Base-by-base conservation (phyloP, 176 grass and related monocot genomes). In the Coix lacrymajobi region DNA sequence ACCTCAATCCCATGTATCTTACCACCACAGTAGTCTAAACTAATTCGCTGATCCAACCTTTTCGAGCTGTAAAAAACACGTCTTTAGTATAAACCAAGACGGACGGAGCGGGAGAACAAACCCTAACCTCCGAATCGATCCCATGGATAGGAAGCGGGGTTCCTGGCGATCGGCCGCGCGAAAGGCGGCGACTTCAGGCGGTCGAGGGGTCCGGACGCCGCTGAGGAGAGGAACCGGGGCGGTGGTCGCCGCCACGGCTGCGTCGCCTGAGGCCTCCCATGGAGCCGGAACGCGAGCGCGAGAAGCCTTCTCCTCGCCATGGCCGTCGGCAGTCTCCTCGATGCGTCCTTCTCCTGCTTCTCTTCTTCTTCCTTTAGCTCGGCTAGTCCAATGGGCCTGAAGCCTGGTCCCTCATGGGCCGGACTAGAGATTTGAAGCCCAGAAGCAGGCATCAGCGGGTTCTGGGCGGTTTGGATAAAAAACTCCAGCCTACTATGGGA, bases 261-360 rank as follows among this genome's bases (percentile, higher is more conserved):
- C 60, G 78, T 16, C 20, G 70, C 25, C 7, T 44, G 57, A 46
- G 51, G 17, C 49, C 69, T 81, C 44, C 40, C 24, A 3, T 38
- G 28, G 66, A 87, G 66, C 78, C 68, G 81, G 31, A 20, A 71
- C 67, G 82, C 83, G 75, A 89, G 81, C 48, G 86, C 81, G 32
- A 80, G 66, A 62, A 66, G 78, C 82, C 92, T 86, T 26, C 89
- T 79, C 84, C 87, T 94, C 92, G 89, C 89, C 89, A 94, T 94
- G 62, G 80, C 71, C 69, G 57, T 73, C 3, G 22, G 8, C 10
- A 11, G 9, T 48, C 33, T 66, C 36, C 36, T n/a, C 49, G 76
- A 78, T 58, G 76, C 61, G 34, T 39, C 43, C 37, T 70, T 90
- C 49, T 73, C 26, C 26, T 71, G 60, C 43, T 84, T 39, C 39